Conservation (phyloP, 805 yeast genomes). For the Pichia pseudocactophila region DNA sequence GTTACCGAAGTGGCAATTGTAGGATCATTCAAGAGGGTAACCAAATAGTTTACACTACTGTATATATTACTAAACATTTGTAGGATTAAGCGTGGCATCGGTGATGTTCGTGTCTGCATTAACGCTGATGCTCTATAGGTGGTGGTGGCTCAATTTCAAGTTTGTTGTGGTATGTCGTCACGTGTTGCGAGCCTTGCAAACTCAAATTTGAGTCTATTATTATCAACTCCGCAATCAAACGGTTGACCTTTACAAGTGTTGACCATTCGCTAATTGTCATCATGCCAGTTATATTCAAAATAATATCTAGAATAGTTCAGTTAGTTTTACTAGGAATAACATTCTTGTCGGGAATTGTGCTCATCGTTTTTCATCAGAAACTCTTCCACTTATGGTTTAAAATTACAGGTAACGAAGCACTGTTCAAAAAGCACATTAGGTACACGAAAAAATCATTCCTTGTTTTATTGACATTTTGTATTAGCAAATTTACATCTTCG, state of each 20-base stretch:
- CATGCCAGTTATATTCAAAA: not conserved
- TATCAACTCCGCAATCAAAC: too few relatives aligned
- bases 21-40: constrained; percentile 32
- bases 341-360: constrained; percentile 31
- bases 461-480: constrained; percentile 40
- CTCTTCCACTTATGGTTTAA: constrained; percentile 22
- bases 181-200: too few relatives aligned
- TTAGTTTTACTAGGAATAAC: constrained; percentile 18
- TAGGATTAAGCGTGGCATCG: too few relatives aligned
- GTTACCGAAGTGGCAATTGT: constrained; percentile 47
- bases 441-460: constrained; percentile 53
- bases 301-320: constrained; percentile 3
- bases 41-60: not conserved
- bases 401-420: constrained; percentile 25
- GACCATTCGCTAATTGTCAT: not conserved
- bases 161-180: too few relatives aligned
- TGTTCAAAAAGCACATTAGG: constrained; percentile 36
- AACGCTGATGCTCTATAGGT: too few relatives aligned
- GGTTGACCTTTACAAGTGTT: not conserved
- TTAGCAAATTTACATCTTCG: constrained; percentile 41
- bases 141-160: too few relatives aligned
- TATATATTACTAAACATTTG: not conserved
- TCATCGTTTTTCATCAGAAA: constrained; percentile 40
- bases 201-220: too few relatives aligned
- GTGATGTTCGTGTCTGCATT: too few relatives aligned